Evolutionary conservation across 352 stramenopile genomes (phyloP).

Genomic region (Albugo laibachii): DNA sequence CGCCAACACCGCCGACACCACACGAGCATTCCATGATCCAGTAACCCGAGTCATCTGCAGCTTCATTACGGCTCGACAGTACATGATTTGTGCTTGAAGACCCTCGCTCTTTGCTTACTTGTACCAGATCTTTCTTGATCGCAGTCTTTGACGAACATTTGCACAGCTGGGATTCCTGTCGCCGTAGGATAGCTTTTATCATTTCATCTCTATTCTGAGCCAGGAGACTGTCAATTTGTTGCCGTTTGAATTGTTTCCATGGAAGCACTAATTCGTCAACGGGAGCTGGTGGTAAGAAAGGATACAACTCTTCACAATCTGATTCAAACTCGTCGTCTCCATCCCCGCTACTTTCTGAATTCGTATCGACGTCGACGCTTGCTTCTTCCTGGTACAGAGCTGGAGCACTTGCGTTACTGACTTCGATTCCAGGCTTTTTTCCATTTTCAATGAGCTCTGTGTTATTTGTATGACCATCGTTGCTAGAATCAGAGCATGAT

Average conservation of each 20-base stretch:
- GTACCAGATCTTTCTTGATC: too few relatives aligned
- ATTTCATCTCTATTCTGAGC: too few relatives aligned
- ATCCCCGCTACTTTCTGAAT: slow-evolving; percentile 39
- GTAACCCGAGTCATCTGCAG: too few relatives aligned
- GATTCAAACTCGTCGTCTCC: slow-evolving; percentile 55
- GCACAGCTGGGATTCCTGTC: slow-evolving; percentile 5
- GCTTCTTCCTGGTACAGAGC: slow-evolving; percentile 26
- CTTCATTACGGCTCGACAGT: too few relatives aligned
- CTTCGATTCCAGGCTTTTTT: slow-evolving; percentile 43
- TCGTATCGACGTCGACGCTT: slow-evolving; percentile 39
- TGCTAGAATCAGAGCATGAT: slow-evolving; percentile 10
- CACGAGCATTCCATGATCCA: slow-evolving; percentile 44
- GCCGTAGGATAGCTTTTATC: too few relatives aligned
- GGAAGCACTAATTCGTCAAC: slow-evolving; percentile 36
- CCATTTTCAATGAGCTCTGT: slow-evolving; percentile 14
- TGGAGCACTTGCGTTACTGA: neutral
- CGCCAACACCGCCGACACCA: slow-evolving; percentile 24
- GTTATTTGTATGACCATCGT: neutral
- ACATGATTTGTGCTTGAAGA: too few relatives aligned
- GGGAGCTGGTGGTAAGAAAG: slow-evolving; percentile 18
- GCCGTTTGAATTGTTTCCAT: slow-evolving; percentile 24
- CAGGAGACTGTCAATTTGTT: slow-evolving; percentile 14
- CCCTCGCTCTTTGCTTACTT: too few relatives aligned
- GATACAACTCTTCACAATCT: slow-evolving; percentile 24
- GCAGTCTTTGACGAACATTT: neutral